Evolutionary conservation across 2,329 filamentous ascomycete species (phyloP).

Genomic region (Lecanicillium sp.): DNA sequence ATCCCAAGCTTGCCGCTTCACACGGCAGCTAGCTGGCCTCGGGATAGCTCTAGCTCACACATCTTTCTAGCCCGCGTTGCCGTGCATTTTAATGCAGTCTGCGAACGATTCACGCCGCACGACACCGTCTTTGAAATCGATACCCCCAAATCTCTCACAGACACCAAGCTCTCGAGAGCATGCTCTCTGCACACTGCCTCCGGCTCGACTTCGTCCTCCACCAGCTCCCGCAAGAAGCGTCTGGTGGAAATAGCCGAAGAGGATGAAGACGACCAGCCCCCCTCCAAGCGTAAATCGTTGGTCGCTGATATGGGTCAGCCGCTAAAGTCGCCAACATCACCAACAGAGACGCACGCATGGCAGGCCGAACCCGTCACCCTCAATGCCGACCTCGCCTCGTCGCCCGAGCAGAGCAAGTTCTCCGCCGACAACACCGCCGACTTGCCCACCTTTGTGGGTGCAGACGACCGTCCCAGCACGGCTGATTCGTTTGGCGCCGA

Average conservation of each 20-base stretch:
- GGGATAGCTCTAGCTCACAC: background rate
- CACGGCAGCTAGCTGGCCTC: no score
- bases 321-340: constrained; percentile 20
- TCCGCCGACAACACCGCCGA: constrained; percentile 36
- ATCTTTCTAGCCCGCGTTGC: constrained; percentile 64
- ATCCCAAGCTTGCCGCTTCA: no score
- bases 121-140: constrained; percentile 77
- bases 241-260: constrained; percentile 93
- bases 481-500: constrained; percentile 34
- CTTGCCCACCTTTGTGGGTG: constrained; percentile 44
- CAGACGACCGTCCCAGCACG: constrained; percentile 35
- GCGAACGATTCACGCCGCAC: constrained; percentile 72
- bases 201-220: constrained; percentile 77
- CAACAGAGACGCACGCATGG: constrained; percentile 6
- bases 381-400: constrained; percentile 43
- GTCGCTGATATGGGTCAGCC: constrained; percentile 35
- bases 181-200: constrained; percentile 86
- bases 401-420: constrained; percentile 43
- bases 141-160: constrained; percentile 70
- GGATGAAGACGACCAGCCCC: constrained; percentile 65
- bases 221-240: constrained; percentile 67
- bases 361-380: constrained; percentile 35
- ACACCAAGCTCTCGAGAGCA: constrained; percentile 78
- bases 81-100: constrained; percentile 60
- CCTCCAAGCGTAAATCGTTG: constrained; percentile 51